Percentiles rank a stretch among this genome's conserved stretches.
Conservation (phyloP, 2,329 filamentous ascomycete species). For the Lanzia echinophila region DNA sequence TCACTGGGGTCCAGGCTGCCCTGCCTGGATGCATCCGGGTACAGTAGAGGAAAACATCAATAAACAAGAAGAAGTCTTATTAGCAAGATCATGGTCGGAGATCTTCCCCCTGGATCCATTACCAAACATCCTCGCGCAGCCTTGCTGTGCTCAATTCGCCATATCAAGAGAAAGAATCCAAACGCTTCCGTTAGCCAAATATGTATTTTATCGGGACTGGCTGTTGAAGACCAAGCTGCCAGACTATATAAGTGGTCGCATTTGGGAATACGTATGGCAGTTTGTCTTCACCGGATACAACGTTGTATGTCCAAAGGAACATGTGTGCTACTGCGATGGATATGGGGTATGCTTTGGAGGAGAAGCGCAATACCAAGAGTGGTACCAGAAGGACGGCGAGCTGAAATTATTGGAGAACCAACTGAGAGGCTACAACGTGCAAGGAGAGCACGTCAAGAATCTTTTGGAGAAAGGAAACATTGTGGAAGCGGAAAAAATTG, state of each 20-base stretch:
- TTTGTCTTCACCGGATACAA: constrained; percentile 50
- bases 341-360: constrained; percentile 30
- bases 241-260: constrained; percentile 50
- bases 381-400: not conserved
- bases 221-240: constrained; percentile 47
- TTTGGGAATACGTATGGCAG: constrained; percentile 63
- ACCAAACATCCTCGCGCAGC: constrained; percentile 42
- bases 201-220: constrained; percentile 53
- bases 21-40: constrained; percentile 39
- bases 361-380: constrained; percentile 17
- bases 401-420: not conserved
- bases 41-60: constrained; percentile 3
- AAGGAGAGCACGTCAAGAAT: not conserved
- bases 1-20: constrained; percentile 51
- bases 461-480: not conserved
- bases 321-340: constrained; percentile 29
- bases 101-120: constrained; percentile 27
- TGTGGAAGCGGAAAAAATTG: not conserved
- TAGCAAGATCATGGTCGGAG: constrained; percentile 32
- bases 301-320: constrained; percentile 22
- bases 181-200: constrained; percentile 43
- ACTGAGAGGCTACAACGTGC: not conserved
- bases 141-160: constrained; percentile 62
- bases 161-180: constrained; percentile 48
- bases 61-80: constrained; percentile 5